phyloP scores from a whole-genome alignment of 306 rosid genomes.

The Cucumis cinereus region DNA sequence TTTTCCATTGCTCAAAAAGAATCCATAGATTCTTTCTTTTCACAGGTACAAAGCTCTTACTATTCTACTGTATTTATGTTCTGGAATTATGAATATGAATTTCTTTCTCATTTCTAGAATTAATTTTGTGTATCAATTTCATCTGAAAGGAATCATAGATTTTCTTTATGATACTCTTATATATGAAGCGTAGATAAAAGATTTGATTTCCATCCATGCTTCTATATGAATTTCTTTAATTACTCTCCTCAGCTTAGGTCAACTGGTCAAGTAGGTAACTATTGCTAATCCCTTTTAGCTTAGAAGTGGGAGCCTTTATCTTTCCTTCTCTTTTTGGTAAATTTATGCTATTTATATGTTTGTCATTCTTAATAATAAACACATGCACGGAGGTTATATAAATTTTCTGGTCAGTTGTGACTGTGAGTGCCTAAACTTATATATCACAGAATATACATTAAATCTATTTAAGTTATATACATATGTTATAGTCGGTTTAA shows the following conservation, averaged over 20 bases:
- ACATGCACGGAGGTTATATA: neutral
- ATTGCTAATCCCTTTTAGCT: neutral
- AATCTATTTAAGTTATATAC: neutral
- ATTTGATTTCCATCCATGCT: neutral
- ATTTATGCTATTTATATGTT: neutral
- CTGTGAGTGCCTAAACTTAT: neutral
- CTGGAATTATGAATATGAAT: slow-evolving; percentile 8
- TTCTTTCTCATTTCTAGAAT: neutral
- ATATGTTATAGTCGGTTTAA: neutral
- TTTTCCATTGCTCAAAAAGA: slow-evolving; percentile 88
- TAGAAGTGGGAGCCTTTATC: neutral
- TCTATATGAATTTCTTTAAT: neutral
- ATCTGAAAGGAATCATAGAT: neutral
- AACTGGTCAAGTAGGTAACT: neutral
- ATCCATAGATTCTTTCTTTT: slow-evolving; percentile 76
- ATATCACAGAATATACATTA: neutral
- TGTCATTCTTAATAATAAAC: neutral
- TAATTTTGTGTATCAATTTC: neutral
- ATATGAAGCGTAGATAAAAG: neutral
- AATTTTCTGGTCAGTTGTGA: neutral
- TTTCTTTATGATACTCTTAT: neutral
- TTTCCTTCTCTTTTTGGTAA: neutral
- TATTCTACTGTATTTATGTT: slow-evolving; percentile 2
- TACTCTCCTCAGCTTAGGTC: neutral
- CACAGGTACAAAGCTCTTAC: slow-evolving; percentile 52